Evolutionary conservation across 2,329 filamentous ascomycete genomes (phyloP), one percentile per base, ranked within the genome.

Genomic region (Clarireedia sp.): DNA sequence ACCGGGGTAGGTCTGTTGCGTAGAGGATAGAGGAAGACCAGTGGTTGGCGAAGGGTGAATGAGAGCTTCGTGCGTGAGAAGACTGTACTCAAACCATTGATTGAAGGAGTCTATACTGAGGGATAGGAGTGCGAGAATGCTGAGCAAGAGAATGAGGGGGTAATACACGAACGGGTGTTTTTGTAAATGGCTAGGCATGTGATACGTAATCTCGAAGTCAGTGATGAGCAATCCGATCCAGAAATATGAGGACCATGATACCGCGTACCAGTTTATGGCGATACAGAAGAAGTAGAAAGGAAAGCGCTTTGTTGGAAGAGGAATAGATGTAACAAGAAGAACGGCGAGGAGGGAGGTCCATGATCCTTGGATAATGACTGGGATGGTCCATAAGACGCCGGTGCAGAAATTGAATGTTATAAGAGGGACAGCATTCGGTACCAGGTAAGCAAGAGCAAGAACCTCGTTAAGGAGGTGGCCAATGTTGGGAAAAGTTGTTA

Each of bases 371-470:
- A 77, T 67, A 59, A 75, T 73, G 0, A 77, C 73, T 0, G 75
- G 73, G 33, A 77, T 75, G 3, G 74, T 76, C 75, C 75, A 77
- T 1, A 77, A 67, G 5, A 77, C 74, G 63, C 74, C 74, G 0
- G 74, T 75, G 57, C 75, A 76, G 64, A 74, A 77, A 59, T 77
- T 72, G 62, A 70, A 71, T 8, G 73, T 75, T 48, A 77, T 72
- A 51, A 74, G 70, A 0, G 75, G 75, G 7, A 72, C 72, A 2
- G 72, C 73, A 48, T 76, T 77, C 6, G 75, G 75, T n/a, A 76
- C 70, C 9, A 76, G 64, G 51, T 74, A 77, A 3, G 69, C 66
- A 9, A 77, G 65, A 59, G 76, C 72, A 3, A 77, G 63, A 6
- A 75, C 58, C 54, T 75, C 73, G 37, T 69, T 73, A 36, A 77